phyloP scores from a whole-genome alignment of 106 monocot genomes.

The Ottelia alismoides region DNA sequence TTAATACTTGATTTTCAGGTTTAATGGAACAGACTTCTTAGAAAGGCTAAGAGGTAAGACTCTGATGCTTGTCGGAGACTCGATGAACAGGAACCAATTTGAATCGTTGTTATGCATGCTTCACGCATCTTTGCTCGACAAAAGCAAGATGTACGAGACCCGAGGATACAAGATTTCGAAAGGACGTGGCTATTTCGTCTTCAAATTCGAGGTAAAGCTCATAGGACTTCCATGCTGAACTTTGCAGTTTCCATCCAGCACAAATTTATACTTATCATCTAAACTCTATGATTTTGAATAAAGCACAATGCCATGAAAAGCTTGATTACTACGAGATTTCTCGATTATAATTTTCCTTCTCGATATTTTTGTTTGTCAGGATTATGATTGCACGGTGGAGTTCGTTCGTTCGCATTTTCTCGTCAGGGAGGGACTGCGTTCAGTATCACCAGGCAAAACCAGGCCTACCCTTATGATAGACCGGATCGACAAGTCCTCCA shows the following conservation, averaged over 20 bases:
- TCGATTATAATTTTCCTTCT: not conserved
- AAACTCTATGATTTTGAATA: not conserved
- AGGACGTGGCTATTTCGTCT: conserved; percentile 83
- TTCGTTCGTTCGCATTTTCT: conserved; percentile 91
- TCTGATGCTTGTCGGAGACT: conserved; percentile 79
- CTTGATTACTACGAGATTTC: no score
- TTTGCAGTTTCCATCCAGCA: no score
- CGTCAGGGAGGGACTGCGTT: conserved; percentile 51
- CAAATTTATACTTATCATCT: not conserved
- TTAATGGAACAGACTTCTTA: conserved; percentile 77
- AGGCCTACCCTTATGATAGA: conserved; percentile 62
- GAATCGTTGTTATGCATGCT: conserved; percentile 77
- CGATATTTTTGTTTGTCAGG: conserved; percentile 20
- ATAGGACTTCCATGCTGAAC: no score
- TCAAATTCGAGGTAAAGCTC: conserved; percentile 40
- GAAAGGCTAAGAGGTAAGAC: conserved; percentile 63
- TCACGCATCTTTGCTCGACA: conserved; percentile 49
- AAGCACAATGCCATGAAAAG: no score
- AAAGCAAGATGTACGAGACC: conserved; percentile 77
- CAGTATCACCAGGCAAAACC: conserved; percentile 34
- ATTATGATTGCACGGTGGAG: conserved; percentile 65
- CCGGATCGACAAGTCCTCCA: conserved; percentile 57
- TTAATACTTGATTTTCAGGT: conserved; percentile 33
- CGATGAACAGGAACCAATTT: conserved; percentile 86
- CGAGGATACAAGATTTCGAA: conserved; percentile 62